Conservation (phyloP, 495 filamentous ascomycete genomes). For the Podospora australis region DNA sequence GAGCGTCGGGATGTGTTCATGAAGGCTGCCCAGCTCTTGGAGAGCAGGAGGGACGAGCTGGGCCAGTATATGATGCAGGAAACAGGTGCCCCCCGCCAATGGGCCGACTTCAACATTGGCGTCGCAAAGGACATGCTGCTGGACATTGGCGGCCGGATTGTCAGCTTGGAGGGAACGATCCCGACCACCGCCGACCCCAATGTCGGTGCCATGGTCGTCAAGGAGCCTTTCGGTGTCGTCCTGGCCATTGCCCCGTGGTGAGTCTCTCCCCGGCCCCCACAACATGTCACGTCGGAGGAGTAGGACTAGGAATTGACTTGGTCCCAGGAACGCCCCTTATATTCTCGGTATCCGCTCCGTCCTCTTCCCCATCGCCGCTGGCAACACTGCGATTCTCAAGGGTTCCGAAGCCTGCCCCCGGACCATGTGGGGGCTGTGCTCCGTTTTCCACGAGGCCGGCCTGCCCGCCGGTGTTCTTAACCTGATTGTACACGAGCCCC, state of each 20-base stretch:
- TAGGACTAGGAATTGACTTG: constrained; percentile 17
- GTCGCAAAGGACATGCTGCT: constrained; percentile 52
- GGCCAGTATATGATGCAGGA: constrained; percentile 58
- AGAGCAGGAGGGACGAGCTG: constrained; percentile 56
- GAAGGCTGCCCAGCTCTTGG: constrained; percentile 63
- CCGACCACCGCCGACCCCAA: constrained; percentile 50
- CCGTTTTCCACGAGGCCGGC: constrained; percentile 67
- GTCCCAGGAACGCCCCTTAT: constrained; percentile 63
- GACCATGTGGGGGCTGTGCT: constrained; percentile 65
- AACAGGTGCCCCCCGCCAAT: constrained; percentile 52
- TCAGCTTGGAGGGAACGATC: constrained; percentile 53
- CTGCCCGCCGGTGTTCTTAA: constrained; percentile 56
- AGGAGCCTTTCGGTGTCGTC: constrained; percentile 76
- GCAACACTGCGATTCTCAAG: constrained; percentile 58
- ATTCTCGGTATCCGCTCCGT: constrained; percentile 64
- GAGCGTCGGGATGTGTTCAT: constrained; percentile 65
- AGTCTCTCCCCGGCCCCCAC: neutral
- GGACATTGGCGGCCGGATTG: constrained; percentile 65
- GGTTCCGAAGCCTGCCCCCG: constrained; percentile 66
- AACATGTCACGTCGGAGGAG: constrained; percentile 10
- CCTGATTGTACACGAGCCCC: constrained; percentile 45
- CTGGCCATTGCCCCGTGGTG: constrained; percentile 83
- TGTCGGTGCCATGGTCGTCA: constrained; percentile 61
- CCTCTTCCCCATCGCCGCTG: constrained; percentile 70
- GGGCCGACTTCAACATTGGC: constrained; percentile 59